Evolutionary conservation across 2,329 filamentous ascomycete genomes (phyloP), one percentile per base, ranked within the genome.

Genomic region (Fusarium poae): DNA sequence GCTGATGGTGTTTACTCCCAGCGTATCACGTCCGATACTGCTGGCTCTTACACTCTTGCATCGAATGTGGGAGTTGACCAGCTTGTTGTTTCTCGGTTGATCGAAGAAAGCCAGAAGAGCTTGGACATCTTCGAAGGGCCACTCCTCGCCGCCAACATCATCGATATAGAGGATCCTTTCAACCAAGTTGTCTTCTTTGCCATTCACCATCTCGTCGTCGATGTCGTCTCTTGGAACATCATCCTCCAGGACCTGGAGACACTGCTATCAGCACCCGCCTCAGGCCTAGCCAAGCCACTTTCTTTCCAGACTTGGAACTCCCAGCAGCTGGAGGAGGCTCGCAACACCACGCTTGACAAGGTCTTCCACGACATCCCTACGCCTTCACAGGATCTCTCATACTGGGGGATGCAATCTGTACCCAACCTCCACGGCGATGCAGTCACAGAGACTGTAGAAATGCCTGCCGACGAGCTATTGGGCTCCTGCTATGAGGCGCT

Each of bases 151-250:
- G 32, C 18, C 12, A 72, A 80, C 42, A 62, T 72, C 2, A 66
- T 74, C 13, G 45, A 71, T 11, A 42, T 69, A 20, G 39, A 55
- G 3, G 34, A 5, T 9, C 39, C 15, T 12, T 30, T 42, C 8
- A 34, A 65, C 7, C 49, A 74, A 13, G 64, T 77, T 9, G 46
- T 64, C 77, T 12, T 68, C 4, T 43, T 80, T 75, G 74, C 74
- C 4, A 73, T 72, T 9, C 79, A 81, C 20, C 80, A 82, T 43
- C 70, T 81, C 5, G 73, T 80, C 9, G 77, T 84, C 34, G 82
- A 84, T 53, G 70, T 84, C 2, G 82, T 84, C 2, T 82, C 82
- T 1, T 85, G 82, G 83, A 75, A 81, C 21, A 74, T 84, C 11
- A 73, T 84, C 0, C 71, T 70, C 0, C 50, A 67, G 15, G 69